A percentile compares a stretch with the other conserved stretches of the same genome.
phyloP scores from a whole-genome alignment of 371 early-diverging fungal species.

The Rhizopus stolonifer region DNA sequence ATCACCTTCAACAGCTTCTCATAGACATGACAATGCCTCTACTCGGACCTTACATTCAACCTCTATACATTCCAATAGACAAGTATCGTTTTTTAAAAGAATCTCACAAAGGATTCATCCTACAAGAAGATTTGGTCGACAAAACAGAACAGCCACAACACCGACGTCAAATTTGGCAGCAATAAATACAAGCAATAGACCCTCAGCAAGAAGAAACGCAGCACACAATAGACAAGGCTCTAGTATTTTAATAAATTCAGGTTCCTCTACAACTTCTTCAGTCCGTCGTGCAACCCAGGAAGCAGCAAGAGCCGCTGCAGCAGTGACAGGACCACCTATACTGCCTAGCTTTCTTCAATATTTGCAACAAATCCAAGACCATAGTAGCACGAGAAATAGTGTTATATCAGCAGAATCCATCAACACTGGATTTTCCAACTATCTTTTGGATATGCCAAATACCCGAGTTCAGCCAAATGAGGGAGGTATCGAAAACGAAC shows the following conservation, averaged over 20 bases:
- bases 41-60: conserved; percentile 26
- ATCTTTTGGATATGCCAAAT: not conserved
- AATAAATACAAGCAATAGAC: not conserved
- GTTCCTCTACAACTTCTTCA: conserved; percentile 21
- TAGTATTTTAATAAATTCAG: conserved; percentile 1
- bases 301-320: conserved; percentile 20
- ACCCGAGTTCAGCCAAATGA: not conserved
- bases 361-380: not conserved
- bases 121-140: conserved; percentile 9
- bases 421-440: not conserved
- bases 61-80: conserved; percentile 19
- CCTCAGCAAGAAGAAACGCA: not conserved
- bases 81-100: conserved; percentile 17
- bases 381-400: conserved; percentile 8
- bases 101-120: conserved; percentile 22
- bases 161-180: too few relatives aligned
- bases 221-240: not conserved
- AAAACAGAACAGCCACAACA: not conserved
- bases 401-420: conserved; percentile 5
- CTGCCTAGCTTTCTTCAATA: not conserved
- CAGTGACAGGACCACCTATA: conserved; percentile 22
- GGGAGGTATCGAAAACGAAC: not conserved
- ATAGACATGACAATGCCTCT: conserved; percentile 23
- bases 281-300: conserved; percentile 23
- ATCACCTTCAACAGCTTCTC: conserved; percentile 5